Evolutionary conservation across 2,329 filamentous ascomycete species (phyloP).

Genomic region (Cytospora piceicola): DNA sequence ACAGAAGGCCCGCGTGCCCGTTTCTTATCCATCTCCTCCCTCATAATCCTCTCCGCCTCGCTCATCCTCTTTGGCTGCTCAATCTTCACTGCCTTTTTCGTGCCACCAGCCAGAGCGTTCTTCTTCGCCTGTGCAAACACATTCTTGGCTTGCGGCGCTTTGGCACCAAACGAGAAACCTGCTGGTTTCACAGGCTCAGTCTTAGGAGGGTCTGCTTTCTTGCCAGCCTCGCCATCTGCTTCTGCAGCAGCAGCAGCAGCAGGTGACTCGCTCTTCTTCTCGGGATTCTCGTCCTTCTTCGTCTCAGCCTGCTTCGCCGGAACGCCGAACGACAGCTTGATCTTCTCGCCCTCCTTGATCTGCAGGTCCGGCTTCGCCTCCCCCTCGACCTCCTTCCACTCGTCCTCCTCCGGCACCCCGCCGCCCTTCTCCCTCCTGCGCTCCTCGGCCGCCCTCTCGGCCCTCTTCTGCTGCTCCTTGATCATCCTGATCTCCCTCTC

Average conservation of each 20-base stretch:
- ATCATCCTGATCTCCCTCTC: conserved; percentile 84
- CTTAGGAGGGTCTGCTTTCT: conserved; percentile 26
- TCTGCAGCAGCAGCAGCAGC: conserved; percentile 28
- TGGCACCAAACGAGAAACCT: conserved; percentile 68
- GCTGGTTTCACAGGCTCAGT: conserved; percentile 46
- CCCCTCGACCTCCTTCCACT: conserved; percentile 46
- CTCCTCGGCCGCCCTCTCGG: conserved; percentile 62
- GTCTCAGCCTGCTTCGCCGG: conserved; percentile 39
- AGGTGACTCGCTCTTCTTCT: conserved; percentile 25
- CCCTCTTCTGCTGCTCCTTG: conserved; percentile 79
- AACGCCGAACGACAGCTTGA: conserved; percentile 69
- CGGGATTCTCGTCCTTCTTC: conserved; percentile 27
- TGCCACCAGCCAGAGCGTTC: conserved; percentile 64
- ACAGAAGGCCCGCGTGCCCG: conserved; percentile 55
- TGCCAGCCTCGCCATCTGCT: conserved; percentile 4
- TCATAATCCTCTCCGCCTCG: conserved; percentile 88
- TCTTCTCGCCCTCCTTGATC: conserved; percentile 73
- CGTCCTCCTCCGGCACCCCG: conserved; percentile 44
- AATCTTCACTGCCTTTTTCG: conserved; percentile 63
- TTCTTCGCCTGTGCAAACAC: conserved; percentile 72
- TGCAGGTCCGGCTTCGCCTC: conserved; percentile 54
- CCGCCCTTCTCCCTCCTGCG: conserved; percentile 44
- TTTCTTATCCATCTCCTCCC: conserved; percentile 77
- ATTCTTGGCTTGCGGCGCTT: conserved; percentile 70
- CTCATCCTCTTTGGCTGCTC: conserved; percentile 81